Percentiles rank a stretch among this genome's conserved stretches.
phyloP scores from a whole-genome alignment of 352 stramenopile species.

The Globisporangium heterothallicum region DNA sequence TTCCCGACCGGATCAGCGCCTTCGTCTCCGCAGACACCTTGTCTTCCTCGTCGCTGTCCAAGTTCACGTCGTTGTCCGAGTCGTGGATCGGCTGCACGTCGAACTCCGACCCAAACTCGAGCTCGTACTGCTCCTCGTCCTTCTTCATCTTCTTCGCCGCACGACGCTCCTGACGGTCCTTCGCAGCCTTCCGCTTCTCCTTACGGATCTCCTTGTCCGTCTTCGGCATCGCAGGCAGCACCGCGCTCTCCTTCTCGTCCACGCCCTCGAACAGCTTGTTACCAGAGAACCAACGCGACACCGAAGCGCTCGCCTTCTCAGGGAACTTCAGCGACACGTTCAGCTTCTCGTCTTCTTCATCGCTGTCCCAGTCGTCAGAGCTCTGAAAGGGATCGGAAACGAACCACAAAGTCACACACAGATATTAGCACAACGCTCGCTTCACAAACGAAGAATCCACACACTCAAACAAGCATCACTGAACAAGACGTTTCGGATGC shows the following conservation, averaged over 20 bases:
- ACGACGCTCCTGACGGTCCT: conserved; percentile 88
- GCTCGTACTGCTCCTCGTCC: conserved; percentile 80
- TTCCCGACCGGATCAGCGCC: conserved; percentile 78
- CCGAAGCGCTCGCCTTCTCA: conserved; percentile 67
- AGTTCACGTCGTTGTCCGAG: conserved; percentile 37
- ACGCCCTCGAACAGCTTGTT: conserved; percentile 82
- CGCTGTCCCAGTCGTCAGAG: conserved; percentile 66
- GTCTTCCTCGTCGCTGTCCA: conserved; percentile 42
- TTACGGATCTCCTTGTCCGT: conserved; percentile 98
- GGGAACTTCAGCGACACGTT: conserved; percentile 71
- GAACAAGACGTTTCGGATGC: conserved; percentile 49
- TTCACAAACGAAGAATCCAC: too few species aligned
- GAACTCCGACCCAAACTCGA: conserved; percentile 73
- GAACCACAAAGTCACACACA: neutral
- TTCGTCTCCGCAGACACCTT: conserved; percentile 65
- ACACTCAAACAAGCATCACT: neutral
- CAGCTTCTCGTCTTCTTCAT: conserved; percentile 54
- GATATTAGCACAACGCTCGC: too few species aligned
- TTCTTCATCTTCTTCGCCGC: conserved; percentile 71
- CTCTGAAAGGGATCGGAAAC: conserved; percentile 44
- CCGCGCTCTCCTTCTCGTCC: conserved; percentile 42
- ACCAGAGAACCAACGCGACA: conserved; percentile 79
- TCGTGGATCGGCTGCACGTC: conserved; percentile 39
- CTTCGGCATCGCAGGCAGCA: conserved; percentile 90
- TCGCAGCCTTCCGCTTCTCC: conserved; percentile 94